Conservation (phyloP, 371 early-diverging fungal genomes). For the Apophysomyces ossiformis region DNA sequence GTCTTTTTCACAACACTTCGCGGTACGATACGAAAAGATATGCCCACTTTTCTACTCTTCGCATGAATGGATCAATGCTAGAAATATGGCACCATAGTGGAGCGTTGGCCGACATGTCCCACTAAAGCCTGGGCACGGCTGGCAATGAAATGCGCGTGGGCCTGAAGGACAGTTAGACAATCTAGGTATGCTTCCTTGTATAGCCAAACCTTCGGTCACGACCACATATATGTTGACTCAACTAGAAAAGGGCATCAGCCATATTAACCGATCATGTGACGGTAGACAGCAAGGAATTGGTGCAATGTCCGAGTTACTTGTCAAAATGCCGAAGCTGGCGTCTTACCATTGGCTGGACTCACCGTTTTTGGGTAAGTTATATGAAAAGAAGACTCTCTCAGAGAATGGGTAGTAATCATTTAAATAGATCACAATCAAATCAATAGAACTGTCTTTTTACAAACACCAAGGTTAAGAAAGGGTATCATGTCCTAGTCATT, state of each 20-base stretch:
- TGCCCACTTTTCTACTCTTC: no score
- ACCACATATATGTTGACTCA: background rate
- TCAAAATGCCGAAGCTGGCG: slow-evolving; percentile 65
- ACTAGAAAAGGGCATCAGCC: slow-evolving; percentile 30
- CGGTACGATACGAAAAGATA: no score
- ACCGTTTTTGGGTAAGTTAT: slow-evolving; percentile 59
- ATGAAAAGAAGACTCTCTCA: background rate
- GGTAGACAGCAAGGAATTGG: slow-evolving; percentile 53
- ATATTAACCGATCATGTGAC: slow-evolving; percentile 64
- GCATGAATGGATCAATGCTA: no score
- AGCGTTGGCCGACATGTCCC: slow-evolving; percentile 51
- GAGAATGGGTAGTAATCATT: background rate
- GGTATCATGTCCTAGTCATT: slow-evolving; percentile 67
- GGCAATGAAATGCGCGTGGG: slow-evolving; percentile 60
- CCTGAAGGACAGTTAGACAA: slow-evolving; percentile 67
- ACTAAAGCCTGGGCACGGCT: slow-evolving; percentile 60
- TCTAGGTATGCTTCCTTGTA: slow-evolving; percentile 59
- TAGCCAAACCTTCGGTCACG: slow-evolving; percentile 29
- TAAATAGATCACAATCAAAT: no score
- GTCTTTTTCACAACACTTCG: no score
- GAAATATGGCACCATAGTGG: no score
- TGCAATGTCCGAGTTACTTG: slow-evolving; percentile 63
- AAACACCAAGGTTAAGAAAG: slow-evolving; percentile 58
- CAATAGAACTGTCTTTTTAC: slow-evolving; percentile 55
- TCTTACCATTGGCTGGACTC: slow-evolving; percentile 72